These are phyloP conservation scores for Aphanomyces cochlioides DNA, from an alignment of 352 stramenopile genomes.

Conservation along the genomic window DNA sequence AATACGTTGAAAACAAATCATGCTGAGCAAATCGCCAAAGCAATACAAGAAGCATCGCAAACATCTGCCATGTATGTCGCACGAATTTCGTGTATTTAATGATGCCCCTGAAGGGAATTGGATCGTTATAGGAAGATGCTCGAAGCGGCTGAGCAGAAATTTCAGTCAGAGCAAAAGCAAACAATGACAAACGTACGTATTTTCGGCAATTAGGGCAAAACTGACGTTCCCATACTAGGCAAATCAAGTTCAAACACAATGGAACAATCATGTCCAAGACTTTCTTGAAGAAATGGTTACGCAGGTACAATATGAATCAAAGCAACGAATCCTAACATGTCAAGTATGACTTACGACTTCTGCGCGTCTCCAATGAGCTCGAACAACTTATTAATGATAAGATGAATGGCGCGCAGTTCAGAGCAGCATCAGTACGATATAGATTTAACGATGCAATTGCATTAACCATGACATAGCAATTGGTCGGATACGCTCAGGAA, in stretches of 20 bases:
- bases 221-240: not conserved
- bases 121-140: slow-evolving; percentile 6
- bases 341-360: slow-evolving; percentile 56
- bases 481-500: slow-evolving; percentile 55
- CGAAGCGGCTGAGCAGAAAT: not conserved
- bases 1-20: not conserved
- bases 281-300: slow-evolving; percentile 41
- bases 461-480: slow-evolving; percentile 34
- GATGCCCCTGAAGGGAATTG: not conserved
- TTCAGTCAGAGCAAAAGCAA: not conserved
- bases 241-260: not conserved
- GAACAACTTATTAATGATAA: slow-evolving; percentile 46
- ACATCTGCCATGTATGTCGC: not conserved
- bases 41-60: not conserved
- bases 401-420: slow-evolving; percentile 47
- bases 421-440: slow-evolving; percentile 42
- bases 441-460: not conserved
- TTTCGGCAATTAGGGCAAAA: not conserved
- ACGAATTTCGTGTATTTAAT: not conserved
- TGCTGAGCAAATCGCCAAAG: not conserved
- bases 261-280: slow-evolving; percentile 30
- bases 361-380: slow-evolving; percentile 37
- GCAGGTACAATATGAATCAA: slow-evolving; percentile 13
- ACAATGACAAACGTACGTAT: not conserved
- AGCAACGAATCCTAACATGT: not conserved